Evolutionary conservation across 768 basidiomycete genomes (phyloP), one percentile per base, ranked within the genome.

Genomic region (Gloeophyllum trabeum): DNA sequence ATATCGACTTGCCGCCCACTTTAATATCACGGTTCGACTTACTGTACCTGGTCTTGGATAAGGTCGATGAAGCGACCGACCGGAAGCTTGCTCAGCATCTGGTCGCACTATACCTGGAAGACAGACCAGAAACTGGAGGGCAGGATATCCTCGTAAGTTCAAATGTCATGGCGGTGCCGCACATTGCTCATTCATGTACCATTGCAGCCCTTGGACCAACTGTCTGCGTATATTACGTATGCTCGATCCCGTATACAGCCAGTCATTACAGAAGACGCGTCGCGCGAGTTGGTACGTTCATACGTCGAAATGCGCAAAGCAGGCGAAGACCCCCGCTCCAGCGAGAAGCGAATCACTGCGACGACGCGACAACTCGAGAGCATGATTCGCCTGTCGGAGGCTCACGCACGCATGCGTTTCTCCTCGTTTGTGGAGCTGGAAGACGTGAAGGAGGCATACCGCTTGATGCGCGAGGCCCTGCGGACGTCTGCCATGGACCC

Each of bases 11-110:
- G 14, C 96, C 96, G 2, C 96, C 96, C 2, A 99, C 94, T 0
- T 73, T 99, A 22, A 97, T 99, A 49, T 99, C 96, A 35, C 82
- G 96, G 51, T 99, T 99, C 60, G 96, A 99, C 59, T 66, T 99
- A 30, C 69, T 99, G 5, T 99, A 99, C 53, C 79, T 99, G 23
- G 88, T 99, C 2, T 71, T 99, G 24, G 96, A 99, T 62, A 80
- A 87, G 54, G 85, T 94, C 4, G 93, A 99, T 55, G 94, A 98
- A 57, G 62, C 68, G 13, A 63, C 83, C 40, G 96, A 99, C 58
- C 70, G 93, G 14, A 76, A 69, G 50, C 67, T 99, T 20, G 96
- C 96, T 0, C 85, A 91, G 52, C 92, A 96, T 63, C 69, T 99
- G 5, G 94, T 98, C 19, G 76, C 83, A 0, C 63, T 99, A 44